phyloP scores from a whole-genome alignment of 192 early-diverging fungal genomes.

The Rhizophagus clarus region DNA sequence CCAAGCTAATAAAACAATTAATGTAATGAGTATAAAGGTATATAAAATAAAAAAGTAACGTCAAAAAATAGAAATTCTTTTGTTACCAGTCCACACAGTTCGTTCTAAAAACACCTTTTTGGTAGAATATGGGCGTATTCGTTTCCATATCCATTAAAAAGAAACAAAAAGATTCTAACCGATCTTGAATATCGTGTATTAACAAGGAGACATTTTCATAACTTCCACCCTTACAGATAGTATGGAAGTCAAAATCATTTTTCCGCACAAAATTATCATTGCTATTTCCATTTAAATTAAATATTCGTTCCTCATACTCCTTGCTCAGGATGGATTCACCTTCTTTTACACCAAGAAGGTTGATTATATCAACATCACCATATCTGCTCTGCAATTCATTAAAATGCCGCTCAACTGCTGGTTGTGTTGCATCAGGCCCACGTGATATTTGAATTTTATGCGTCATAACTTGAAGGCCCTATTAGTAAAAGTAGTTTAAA shows the following conservation, averaged over 20 bases:
- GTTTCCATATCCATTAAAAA: conserved; percentile 67
- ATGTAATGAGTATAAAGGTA: background rate
- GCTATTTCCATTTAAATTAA: conserved; percentile 40
- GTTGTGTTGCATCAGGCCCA: conserved; percentile 77
- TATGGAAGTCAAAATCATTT: conserved; percentile 84
- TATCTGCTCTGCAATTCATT: conserved; percentile 76
- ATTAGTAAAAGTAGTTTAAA: background rate
- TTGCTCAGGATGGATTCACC: conserved; percentile 71
- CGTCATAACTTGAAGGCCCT: conserved; percentile 76
- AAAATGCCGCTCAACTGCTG: conserved; percentile 79
- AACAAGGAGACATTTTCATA: conserved; percentile 73
- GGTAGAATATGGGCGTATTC: conserved; percentile 59
- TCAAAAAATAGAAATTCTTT: background rate
- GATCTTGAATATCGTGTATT: conserved; percentile 50
- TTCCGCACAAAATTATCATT: conserved; percentile 47
- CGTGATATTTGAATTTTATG: conserved; percentile 88
- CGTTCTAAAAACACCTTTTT: conserved; percentile 84
- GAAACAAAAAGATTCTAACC: conserved; percentile 65
- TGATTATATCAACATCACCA: conserved; percentile 72
- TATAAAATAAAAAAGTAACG: background rate
- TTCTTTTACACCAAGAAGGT: conserved; percentile 74
- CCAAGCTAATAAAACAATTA: conserved; percentile 14
- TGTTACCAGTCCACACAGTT: conserved; percentile 87
- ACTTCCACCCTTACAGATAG: conserved; percentile 73
- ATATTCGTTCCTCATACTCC: conserved; percentile 62